These are phyloP conservation scores for Heimioporus sp. DNA, from an alignment of 768 basidiomycete genomes.

Conservation along the genomic window DNA sequence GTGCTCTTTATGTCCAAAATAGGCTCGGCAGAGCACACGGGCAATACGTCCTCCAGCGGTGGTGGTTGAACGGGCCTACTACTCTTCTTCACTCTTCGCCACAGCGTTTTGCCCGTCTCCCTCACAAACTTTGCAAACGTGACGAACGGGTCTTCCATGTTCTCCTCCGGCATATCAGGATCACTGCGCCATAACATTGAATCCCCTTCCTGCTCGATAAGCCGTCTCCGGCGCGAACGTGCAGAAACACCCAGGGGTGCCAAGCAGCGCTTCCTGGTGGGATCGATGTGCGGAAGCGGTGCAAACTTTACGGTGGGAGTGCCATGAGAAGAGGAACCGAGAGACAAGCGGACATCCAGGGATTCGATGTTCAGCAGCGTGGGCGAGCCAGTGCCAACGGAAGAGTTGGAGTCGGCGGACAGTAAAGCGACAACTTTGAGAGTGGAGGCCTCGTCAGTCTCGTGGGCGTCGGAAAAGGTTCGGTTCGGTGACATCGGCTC, in stretches of 20 bases:
- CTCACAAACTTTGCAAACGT: constrained; percentile 51
- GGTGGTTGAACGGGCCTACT: constrained; percentile 10
- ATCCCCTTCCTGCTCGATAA: constrained; percentile 17
- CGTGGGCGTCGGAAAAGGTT: constrained; percentile 9
- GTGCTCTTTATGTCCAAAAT: constrained; percentile 22
- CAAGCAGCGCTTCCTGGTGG: constrained; percentile 46
- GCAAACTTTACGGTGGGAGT: constrained; percentile 52
- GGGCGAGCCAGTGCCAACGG: constrained; percentile 11
- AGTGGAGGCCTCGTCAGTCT: constrained; percentile 16
- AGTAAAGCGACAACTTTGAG: constrained; percentile 2
- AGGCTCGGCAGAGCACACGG: background rate
- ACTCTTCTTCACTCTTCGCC: constrained; percentile 49
- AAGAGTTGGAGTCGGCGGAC: constrained; percentile 17
- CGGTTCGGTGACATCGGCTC: constrained; percentile 12
- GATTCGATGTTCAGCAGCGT: constrained; percentile 8
- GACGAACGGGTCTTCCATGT: constrained; percentile 46
- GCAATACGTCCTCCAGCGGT: constrained; percentile 7
- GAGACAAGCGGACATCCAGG: constrained; percentile 13
- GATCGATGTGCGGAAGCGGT: constrained; percentile 53
- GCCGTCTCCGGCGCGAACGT: constrained; percentile 26
- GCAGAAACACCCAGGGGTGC: constrained; percentile 57
- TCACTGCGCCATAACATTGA: constrained; percentile 20
- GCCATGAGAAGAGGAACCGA: constrained; percentile 13
- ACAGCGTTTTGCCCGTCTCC: constrained; percentile 36
- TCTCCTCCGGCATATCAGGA: constrained; percentile 25